phyloP scores from a whole-genome alignment of 352 stramenopile species.

The Hyaloperonospora arabidopsidis region DNA sequence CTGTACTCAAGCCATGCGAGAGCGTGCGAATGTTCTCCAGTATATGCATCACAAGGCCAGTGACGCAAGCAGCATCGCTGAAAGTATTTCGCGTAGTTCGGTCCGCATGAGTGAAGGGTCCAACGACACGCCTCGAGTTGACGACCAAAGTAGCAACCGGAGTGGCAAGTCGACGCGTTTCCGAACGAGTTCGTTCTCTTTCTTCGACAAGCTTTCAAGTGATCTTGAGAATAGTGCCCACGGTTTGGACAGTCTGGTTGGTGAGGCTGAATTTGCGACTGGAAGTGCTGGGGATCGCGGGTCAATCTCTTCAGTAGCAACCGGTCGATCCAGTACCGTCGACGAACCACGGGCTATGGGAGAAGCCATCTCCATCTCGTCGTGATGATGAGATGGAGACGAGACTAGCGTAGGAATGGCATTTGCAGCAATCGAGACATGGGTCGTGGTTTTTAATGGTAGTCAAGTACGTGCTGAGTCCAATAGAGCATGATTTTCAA shows the following conservation, averaged over 20 bases:
- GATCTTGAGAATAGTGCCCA: slow-evolving; percentile 55
- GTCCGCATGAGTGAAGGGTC: slow-evolving; percentile 57
- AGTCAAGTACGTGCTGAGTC: slow-evolving; percentile 16
- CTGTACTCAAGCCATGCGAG: slow-evolving; percentile 64
- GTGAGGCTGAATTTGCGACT: slow-evolving; percentile 30
- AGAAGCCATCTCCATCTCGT: slow-evolving; percentile 25
- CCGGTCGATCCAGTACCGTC: slow-evolving; percentile 21
- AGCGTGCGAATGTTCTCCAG: slow-evolving; percentile 77
- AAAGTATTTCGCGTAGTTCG: slow-evolving; percentile 52
- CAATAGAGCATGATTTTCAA: slow-evolving; percentile 15
- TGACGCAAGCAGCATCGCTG: slow-evolving; percentile 66
- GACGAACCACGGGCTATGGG: slow-evolving; percentile 22
- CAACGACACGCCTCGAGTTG: slow-evolving; percentile 53
- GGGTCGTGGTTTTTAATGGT: slow-evolving; percentile 16
- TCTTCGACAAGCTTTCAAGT: slow-evolving; percentile 79
- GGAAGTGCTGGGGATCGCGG: slow-evolving; percentile 21
- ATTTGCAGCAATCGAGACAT: slow-evolving; percentile 9
- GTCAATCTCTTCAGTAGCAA: slow-evolving; percentile 23
- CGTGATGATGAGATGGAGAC: slow-evolving; percentile 13
- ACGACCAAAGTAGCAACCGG: slow-evolving; percentile 42
- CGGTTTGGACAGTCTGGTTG: slow-evolving; percentile 40
- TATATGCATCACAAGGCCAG: slow-evolving; percentile 83
- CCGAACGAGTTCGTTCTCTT: slow-evolving; percentile 80
- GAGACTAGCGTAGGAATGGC: slow-evolving; percentile 1
- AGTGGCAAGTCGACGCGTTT: slow-evolving; percentile 35